phyloP scores from a whole-genome alignment of 2,329 filamentous ascomycete genomes.

The Cryoendolithus antarcticus region DNA sequence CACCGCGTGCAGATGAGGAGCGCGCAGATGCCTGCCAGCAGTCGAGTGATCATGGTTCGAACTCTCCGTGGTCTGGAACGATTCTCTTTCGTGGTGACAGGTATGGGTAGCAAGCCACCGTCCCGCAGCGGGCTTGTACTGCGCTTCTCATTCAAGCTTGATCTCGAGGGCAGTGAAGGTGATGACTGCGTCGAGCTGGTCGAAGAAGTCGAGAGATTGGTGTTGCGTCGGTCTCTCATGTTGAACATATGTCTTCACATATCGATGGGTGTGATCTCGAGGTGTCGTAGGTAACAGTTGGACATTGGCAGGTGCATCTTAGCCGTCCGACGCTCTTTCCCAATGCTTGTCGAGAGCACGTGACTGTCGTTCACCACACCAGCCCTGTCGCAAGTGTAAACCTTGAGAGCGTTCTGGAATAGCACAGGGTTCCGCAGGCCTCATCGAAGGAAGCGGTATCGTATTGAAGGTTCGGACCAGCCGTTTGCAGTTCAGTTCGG shows the following conservation, averaged over 20 bases:
- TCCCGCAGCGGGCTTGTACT: conserved; percentile 1
- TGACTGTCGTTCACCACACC: no score
- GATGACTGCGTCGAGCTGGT: conserved; percentile 58
- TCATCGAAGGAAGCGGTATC: no score
- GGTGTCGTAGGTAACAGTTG: no score
- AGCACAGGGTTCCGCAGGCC: no score
- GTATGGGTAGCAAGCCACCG: conserved; percentile 2
- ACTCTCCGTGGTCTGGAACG: conserved; percentile 1
- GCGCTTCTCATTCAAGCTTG: conserved; percentile 47
- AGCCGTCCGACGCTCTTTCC: no score
- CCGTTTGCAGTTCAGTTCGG: no score
- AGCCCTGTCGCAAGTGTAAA: no score
- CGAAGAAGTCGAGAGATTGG: conserved; percentile 47
- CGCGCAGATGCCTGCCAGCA: conserved; percentile 8
- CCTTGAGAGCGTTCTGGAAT: no score
- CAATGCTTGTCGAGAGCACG: no score
- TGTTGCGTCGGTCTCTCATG: conserved; percentile 37
- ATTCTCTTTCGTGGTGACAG: conserved; percentile 5
- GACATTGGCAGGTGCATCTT: no score
- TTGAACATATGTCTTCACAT: conserved; percentile 1
- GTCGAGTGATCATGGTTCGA: conserved; percentile 8
- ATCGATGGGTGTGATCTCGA: no score
- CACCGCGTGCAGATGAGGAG: conserved; percentile 5
- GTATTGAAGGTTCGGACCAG: no score
- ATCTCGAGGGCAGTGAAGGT: conserved; percentile 46